Conservation (phyloP, 2,329 filamentous ascomycete genomes). For the Colletotrichum spinosum region DNA sequence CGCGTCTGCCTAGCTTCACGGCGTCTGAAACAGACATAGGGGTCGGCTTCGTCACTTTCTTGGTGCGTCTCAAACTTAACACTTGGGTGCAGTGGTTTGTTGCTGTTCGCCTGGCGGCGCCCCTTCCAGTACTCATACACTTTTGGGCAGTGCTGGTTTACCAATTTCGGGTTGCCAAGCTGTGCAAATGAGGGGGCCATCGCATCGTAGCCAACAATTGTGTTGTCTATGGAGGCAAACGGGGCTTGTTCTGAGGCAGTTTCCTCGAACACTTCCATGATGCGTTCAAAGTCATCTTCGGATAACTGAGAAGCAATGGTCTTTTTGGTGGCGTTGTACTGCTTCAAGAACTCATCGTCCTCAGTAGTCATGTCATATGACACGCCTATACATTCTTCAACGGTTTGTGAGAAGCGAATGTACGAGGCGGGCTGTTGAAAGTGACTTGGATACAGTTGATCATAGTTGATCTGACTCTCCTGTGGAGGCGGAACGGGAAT, state of each 20-base stretch:
- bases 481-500: constrained; percentile 75
- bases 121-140: constrained; percentile 93
- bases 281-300: constrained; percentile 91
- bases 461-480: constrained; percentile 81
- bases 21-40: constrained; percentile 97
- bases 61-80: constrained; percentile 96
- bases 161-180: constrained; percentile 60
- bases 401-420: constrained; percentile 97
- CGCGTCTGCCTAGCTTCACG: constrained; percentile 94
- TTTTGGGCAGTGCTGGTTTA: constrained; percentile 72
- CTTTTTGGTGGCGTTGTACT: constrained; percentile 83
- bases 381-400: constrained; percentile 92
- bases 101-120: constrained; percentile 73
- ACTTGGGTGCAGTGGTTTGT: constrained; percentile 78
- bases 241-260: constrained; percentile 86
- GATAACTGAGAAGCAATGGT: constrained; percentile 72
- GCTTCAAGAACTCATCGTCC: constrained; percentile 86
- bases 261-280: constrained; percentile 96
- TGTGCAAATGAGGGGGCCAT: constrained; percentile 76
- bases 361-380: constrained; percentile 95
- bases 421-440: constrained; percentile 92
- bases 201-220: constrained; percentile 80
- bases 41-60: constrained; percentile 94
- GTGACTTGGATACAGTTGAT: constrained; percentile 82
- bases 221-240: constrained; percentile 89